Evolutionary conservation across 352 stramenopile species (phyloP).

Genomic region (Phytophthora syringae): DNA sequence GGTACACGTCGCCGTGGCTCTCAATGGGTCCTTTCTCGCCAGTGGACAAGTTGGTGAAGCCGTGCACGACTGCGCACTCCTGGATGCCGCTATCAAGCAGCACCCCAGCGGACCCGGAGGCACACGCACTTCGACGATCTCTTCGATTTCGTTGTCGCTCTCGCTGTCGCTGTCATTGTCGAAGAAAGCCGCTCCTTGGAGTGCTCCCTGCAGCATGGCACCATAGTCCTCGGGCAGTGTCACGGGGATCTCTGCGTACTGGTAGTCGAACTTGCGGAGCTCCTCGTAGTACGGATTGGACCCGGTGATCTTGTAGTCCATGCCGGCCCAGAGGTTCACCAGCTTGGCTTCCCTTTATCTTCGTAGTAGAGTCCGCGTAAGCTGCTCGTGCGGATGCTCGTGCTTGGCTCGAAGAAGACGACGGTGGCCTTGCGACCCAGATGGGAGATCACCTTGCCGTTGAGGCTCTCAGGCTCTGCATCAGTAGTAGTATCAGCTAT

Average conservation of each 20-base stretch:
- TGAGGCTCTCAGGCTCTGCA: constrained; percentile 79
- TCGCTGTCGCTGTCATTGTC: constrained; percentile 84
- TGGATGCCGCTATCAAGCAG: constrained; percentile 81
- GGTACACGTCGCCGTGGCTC: constrained; percentile 61
- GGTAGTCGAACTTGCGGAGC: constrained; percentile 73
- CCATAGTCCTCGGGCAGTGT: constrained; percentile 54
- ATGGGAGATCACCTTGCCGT: constrained; percentile 76
- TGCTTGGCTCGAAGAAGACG: constrained; percentile 84
- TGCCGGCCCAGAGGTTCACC: constrained; percentile 84
- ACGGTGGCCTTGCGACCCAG: constrained; percentile 75
- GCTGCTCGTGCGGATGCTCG: constrained; percentile 75
- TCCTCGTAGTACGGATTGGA: constrained; percentile 78
- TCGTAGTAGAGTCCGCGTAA: constrained; percentile 83
- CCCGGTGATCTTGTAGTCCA: constrained; percentile 85
- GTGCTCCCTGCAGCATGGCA: constrained; percentile 68
- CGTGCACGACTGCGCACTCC: constrained; percentile 80
- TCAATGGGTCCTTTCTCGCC: constrained; percentile 75
- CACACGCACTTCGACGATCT: constrained; percentile 77
- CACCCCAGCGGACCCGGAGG: constrained; percentile 71
- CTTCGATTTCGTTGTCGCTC: constrained; percentile 79
- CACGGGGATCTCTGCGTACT: constrained; percentile 70
- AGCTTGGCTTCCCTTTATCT: constrained; percentile 77
- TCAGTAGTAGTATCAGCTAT: constrained; percentile 4
- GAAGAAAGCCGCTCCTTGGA: constrained; percentile 83
- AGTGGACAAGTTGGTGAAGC: constrained; percentile 72